Evolutionary conservation across 179 eudicot species (phyloP).

Genomic region (Nepenthes alata): DNA sequence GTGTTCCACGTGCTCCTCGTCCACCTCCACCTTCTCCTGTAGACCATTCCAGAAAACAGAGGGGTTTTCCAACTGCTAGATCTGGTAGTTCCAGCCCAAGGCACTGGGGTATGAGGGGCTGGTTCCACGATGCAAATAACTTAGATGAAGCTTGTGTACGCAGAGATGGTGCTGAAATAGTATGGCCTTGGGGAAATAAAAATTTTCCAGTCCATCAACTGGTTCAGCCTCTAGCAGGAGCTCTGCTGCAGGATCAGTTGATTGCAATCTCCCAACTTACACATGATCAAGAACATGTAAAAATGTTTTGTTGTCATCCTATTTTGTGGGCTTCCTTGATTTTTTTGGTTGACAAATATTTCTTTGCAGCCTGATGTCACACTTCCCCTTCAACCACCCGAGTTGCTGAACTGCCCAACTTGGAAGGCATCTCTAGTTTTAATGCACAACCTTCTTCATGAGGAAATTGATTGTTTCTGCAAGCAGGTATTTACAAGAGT

Average conservation of each 20-base stretch:
- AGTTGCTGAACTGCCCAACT: conserved; percentile 37
- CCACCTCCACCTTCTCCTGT: conserved; percentile 94
- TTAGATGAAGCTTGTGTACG: conserved; percentile 70
- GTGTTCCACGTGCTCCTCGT: conserved; percentile 89
- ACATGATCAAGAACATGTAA: conserved; percentile 95
- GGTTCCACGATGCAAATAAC: conserved; percentile 62
- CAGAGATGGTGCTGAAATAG: conserved; percentile 79
- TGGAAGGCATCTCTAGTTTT: conserved; percentile 47
- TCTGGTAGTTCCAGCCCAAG: conserved; percentile 99
- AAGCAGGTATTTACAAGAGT: conserved; percentile 49
- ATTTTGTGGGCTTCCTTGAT: conserved; percentile 6
- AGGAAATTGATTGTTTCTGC: conserved; percentile 84
- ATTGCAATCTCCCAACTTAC: conserved; percentile 84
- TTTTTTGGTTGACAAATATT: conserved; percentile 5
- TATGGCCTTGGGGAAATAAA: conserved; percentile 93
- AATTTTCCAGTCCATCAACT: conserved; percentile 50
- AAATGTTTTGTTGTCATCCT: conserved; percentile 10
- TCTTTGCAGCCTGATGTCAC: conserved; percentile 76
- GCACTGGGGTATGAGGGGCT: conserved; percentile 86
- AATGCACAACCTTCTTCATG: conserved; percentile 70
- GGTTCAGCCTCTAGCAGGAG: conserved; percentile 66
- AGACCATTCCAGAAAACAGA: conserved; percentile 69
- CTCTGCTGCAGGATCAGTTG: conserved; percentile 77
- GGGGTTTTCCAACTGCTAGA: conserved; percentile 87
- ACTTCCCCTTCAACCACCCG: conserved; percentile 74